These are phyloP conservation scores for Crithidia expoeki DNA, from an alignment of 208 protist genomes.

Conservation along the genomic window DNA sequence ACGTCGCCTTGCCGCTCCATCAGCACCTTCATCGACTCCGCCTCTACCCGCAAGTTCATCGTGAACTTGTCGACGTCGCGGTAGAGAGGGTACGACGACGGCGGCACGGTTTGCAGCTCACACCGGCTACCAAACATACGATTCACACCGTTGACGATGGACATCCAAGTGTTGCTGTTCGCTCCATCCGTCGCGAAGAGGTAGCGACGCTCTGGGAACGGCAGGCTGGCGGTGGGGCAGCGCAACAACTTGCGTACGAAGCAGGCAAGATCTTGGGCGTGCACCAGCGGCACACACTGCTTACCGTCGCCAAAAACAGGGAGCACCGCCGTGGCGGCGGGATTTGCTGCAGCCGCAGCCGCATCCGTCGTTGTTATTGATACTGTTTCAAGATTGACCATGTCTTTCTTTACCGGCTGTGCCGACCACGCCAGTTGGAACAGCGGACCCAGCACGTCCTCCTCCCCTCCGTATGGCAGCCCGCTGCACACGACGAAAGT, in stretches of 20 bases:
- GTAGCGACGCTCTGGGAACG: slow-evolving; percentile 80
- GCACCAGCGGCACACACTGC: slow-evolving; percentile 92
- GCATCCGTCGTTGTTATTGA: background rate
- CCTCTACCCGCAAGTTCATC: slow-evolving; percentile 83
- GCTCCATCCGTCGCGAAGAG: slow-evolving; percentile 89
- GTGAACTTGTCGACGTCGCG: slow-evolving; percentile 87
- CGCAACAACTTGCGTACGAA: slow-evolving; percentile 71
- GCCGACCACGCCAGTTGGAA: slow-evolving; percentile 91
- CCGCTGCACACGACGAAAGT: slow-evolving; percentile 92
- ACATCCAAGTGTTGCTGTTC: slow-evolving; percentile 58
- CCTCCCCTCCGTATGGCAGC: slow-evolving; percentile 91
- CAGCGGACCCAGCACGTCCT: slow-evolving; percentile 85
- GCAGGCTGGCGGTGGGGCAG: slow-evolving; percentile 51
- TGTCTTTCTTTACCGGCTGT: slow-evolving; percentile 19
- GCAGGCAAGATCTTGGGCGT: slow-evolving; percentile 91
- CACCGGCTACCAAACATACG: slow-evolving; percentile 68
- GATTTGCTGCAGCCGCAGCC: background rate
- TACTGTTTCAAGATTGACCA: background rate
- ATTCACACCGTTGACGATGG: slow-evolving; percentile 81
- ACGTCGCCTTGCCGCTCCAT: slow-evolving; percentile 70
- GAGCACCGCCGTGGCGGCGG: slow-evolving; percentile 33
- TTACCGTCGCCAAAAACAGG: slow-evolving; percentile 88
- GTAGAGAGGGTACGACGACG: slow-evolving; percentile 72
- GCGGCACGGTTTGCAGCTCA: slow-evolving; percentile 48
- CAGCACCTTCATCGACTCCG: slow-evolving; percentile 66